These are phyloP conservation scores for Thelonectria blattea DNA, from an alignment of 2,329 filamentous ascomycete genomes.

Conservation along the genomic window DNA sequence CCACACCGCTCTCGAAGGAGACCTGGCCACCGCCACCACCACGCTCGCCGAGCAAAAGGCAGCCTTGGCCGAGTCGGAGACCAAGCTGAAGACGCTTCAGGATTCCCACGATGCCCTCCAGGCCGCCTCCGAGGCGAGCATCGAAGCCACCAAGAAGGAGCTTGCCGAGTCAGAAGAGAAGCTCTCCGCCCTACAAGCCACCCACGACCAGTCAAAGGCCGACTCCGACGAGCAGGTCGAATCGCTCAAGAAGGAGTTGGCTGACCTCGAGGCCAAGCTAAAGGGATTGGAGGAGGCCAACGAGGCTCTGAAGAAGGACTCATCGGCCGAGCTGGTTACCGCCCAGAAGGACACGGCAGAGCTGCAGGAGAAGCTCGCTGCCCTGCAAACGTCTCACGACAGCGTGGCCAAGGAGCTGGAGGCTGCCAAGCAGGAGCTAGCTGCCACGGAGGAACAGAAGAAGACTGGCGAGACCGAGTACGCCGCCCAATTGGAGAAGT, in stretches of 20 bases:
- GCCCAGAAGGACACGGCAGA: conserved; percentile 40
- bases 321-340: conserved; percentile 41
- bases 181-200: conserved; percentile 26
- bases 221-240: conserved; percentile 29
- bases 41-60: conserved; percentile 37
- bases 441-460: conserved; percentile 32
- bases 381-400: conserved; percentile 34
- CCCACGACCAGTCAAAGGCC: conserved; percentile 34
- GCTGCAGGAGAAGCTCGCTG: conserved; percentile 37
- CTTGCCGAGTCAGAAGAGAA: conserved; percentile 33
- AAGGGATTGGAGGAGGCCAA: conserved; percentile 36
- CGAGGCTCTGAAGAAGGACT: conserved; percentile 39
- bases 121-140: conserved; percentile 35
- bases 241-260: conserved; percentile 30
- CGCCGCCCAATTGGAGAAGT: conserved; percentile 25
- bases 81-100: conserved; percentile 36
- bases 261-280: conserved; percentile 41
- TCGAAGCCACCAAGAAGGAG: conserved; percentile 39
- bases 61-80: conserved; percentile 37
- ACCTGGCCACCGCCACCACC: conserved; percentile 40
- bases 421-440: conserved; percentile 40
- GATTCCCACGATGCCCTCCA: conserved; percentile 38
- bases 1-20: conserved; percentile 40
- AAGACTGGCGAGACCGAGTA: conserved; percentile 31
- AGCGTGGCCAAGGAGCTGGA: conserved; percentile 38